A percentile compares a stretch with the other conserved stretches of the same genome.
These are phyloP conservation scores for Penicillium sp. DNA, from an alignment of 2,329 filamentous ascomycete genomes.

Conservation along the genomic window DNA sequence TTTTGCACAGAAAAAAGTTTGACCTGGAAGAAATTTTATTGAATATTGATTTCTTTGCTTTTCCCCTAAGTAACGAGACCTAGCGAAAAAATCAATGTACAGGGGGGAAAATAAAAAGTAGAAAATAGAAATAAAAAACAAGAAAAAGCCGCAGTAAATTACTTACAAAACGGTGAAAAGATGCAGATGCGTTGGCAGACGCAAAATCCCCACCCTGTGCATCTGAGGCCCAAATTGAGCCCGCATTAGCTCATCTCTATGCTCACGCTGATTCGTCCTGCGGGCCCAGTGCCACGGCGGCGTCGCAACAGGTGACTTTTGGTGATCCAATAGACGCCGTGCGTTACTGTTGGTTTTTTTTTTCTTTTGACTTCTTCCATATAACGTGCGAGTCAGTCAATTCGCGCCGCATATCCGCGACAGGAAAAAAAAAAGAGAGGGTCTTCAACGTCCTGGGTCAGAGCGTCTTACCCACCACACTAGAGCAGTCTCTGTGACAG, in stretches of 20 bases:
- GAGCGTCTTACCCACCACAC: constrained; percentile 3
- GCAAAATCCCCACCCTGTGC: constrained; percentile 8
- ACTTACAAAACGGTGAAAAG: constrained; percentile 3
- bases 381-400: constrained; percentile 2
- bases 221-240: constrained; percentile 22
- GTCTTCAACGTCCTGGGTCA: constrained; percentile 9
- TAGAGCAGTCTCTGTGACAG: background rate
- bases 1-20: no score
- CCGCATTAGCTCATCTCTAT: constrained; percentile 18
- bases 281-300: constrained; percentile 20
- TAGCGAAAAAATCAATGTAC: background rate
- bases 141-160: constrained; percentile 5
- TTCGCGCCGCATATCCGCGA: background rate
- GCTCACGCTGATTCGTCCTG: constrained; percentile 15
- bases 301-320: constrained; percentile 24
- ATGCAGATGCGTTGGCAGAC: constrained; percentile 24
- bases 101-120: background rate
- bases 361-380: constrained; percentile 4
- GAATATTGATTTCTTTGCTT: background rate
- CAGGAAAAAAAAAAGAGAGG: background rate
- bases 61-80: background rate
- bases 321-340: constrained; percentile 26
- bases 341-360: constrained; percentile 27
- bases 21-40: no score
- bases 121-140: background rate